Evolutionary conservation across 176 grass and related monocot species (phyloP), one percentile per base, ranked within the genome.

Genomic region (Ampelocalamus luodianensis): DNA sequence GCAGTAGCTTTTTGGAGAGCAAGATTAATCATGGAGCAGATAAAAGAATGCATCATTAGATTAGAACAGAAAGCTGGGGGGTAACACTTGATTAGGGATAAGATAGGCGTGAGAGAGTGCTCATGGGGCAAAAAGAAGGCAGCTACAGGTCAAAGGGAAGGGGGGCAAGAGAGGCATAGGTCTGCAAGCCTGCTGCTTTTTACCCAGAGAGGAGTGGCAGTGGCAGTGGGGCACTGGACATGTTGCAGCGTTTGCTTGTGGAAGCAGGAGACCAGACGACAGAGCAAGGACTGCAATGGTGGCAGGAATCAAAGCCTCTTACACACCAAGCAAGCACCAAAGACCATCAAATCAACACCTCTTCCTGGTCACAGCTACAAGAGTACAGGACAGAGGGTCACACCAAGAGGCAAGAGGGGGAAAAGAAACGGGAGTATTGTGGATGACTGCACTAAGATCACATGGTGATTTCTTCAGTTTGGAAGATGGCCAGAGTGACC

Each of bases 251-350:
- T 87, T 94, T 89, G 88, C 89, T 58, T 91, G 87, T 61, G 51
- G 85, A 68, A 64, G 77, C 39, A 88, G 91, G 85, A 94, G 81
- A 85, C 85, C 79, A 82, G 66, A 92, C 39, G 37, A 55, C 79
- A 90, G 79, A 62, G 54, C 71, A 85, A 55, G 43, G 64, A 74
- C 55, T 78, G 79, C 11, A 36, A 76, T 81, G 71, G 82, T 45
- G 82, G 27, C 23, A 39, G 29, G 92, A 94, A 92, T 90, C 88
- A 91, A 87, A 95, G 85, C 89, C 93, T 90, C 93, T 92, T 92
- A 68, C 77, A 60, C 89, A 74, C 80, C 85, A 89, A 91, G 85
- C 82, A 93, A 92, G 82, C 80, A 48, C 66, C 84, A 82, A 79
- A 89, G 69, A 39, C 79, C 78, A 91, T 59, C 38, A 64, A 59